Conservation (phyloP, 495 filamentous ascomycete genomes). For the Talaromyces thailandensis region DNA sequence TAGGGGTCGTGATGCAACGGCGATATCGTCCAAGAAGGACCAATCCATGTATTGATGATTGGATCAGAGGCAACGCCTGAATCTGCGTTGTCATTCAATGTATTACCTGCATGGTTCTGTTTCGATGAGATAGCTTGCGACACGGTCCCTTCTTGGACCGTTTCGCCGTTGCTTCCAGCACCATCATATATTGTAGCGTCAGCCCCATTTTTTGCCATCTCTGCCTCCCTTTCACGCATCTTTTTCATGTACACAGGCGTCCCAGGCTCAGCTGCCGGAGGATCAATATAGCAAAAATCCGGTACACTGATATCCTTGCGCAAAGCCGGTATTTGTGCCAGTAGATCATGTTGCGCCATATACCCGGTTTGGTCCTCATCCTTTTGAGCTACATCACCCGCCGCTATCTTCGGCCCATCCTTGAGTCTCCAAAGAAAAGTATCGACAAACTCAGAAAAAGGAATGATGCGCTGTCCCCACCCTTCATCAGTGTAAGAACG, state of each 20-base stretch:
- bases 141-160: background rate
- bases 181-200: background rate
- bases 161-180: background rate
- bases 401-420: background rate
- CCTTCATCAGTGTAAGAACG: conserved; percentile 75
- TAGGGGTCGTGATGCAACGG: conserved; percentile 92
- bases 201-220: background rate
- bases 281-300: conserved; percentile 73
- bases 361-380: conserved; percentile 47
- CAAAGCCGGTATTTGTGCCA: conserved; percentile 72
- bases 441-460: conserved; percentile 65
- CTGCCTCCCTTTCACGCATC: conserved; percentile 21
- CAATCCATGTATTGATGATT: conserved; percentile 84
- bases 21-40: conserved; percentile 78
- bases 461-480: conserved; percentile 80
- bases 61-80: conserved; percentile 22
- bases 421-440: conserved; percentile 38
- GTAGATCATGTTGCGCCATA: conserved; percentile 83
- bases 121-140: conserved; percentile 1
- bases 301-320: conserved; percentile 70
- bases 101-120: conserved; percentile 7
- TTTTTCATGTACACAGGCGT: conserved; percentile 42
- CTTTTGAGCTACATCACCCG: background rate
- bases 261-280: conserved; percentile 36
- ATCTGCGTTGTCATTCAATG: conserved; percentile 6